Base-by-base conservation (phyloP, 208 protist genomes). In the Leishmania arabica region DNA sequence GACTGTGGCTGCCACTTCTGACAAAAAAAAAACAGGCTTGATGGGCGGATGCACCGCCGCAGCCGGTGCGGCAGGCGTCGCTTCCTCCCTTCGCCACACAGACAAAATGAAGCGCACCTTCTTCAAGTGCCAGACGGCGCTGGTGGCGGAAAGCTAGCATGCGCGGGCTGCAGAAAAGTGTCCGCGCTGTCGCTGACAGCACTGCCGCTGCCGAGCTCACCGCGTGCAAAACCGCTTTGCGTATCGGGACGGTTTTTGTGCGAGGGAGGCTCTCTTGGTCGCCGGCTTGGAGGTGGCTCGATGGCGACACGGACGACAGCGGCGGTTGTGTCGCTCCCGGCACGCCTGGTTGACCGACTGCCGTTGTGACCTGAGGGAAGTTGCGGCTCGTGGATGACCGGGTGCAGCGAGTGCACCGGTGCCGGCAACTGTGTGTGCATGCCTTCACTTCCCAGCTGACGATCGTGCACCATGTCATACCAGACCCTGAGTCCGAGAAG, bases 51-150 rank as follows among this genome's bases (percentile, higher is more conserved):
- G 51, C 17, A 5, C 51, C 17, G 0, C 51, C 15, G 51, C 17
- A 54, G 51, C 51, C 5, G 15, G 8, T 4, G 51, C 15, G 51
- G 15, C 15, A 21, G 51, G 51, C 49, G 2, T 51, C 13, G 8
- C 49, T 53, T 17, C 68, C 13, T 76, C 64, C 34, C 64, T 21
- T 34, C 15, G n/a, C 17, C 45, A 21, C 3, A 24, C 37, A 31
- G 60, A 62, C 13, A 75, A 88, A 47, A 11, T 66, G n/a, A 49
- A 73, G 66, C 76, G 81, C 65, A 77, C 69, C n/a, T 81, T 90
- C 49, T 85, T 86, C 60, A 80, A 88, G 49, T 84, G 89, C 70
- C 91, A 88, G 34, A 84, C 86, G 24, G 65, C 91, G 17, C 91
- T 89, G 27, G 82, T 89, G 24, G 68, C 93, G 64, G 86, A 90